Base-by-base conservation (phyloP, 179 eudicot species). In the Beta lomatogona region DNA sequence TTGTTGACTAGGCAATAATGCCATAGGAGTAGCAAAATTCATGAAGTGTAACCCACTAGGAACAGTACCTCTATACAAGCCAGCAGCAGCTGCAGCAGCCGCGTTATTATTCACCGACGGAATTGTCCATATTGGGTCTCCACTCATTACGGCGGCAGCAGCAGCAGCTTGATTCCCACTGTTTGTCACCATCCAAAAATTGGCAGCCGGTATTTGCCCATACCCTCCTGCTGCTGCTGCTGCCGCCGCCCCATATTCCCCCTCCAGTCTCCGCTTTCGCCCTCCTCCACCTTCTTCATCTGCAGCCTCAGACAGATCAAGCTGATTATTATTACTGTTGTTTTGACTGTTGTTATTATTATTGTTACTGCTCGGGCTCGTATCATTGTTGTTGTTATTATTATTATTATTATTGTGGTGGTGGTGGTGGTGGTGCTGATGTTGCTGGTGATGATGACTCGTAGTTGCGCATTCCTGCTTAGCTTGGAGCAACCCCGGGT, bases 1-100 rank as follows among this genome's bases (percentile, higher is more conserved):
- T 45, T 88, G 90, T 36, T 88, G 90, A 82, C 79, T 73, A 31
- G 90, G 90, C 81, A 88, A 65, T 1, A 88, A 71, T 9, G 90
- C 87, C 89, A 88, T 84, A 5, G 88, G 90, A 6, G 90, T 84
- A 25, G 87, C 88, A 54, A 88, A 88, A 50, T 88, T 88, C 90
- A 88, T 88, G 63, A 88, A 86, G 60, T 88, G 90, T 65, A 88
- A 64, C 45, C 90, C 90, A 60, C 87, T 78, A 14, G 89, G 83
- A 25, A 87, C 79, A 60, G 45, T 85, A 11, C 86, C 87, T 61
- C 89, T 86, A 80, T 86, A 86, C 69, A 86, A 66, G 6, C 85
- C 82, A 11, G 86, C 85, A 12, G 75, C 77, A 14, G 48, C 83
- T 5, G 52, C 52, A 48, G 86, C 85, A 12, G 75, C 77, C 6